Base-by-base conservation (phyloP, 768 basidiomycete genomes). In the Lactarius quietus region DNA sequence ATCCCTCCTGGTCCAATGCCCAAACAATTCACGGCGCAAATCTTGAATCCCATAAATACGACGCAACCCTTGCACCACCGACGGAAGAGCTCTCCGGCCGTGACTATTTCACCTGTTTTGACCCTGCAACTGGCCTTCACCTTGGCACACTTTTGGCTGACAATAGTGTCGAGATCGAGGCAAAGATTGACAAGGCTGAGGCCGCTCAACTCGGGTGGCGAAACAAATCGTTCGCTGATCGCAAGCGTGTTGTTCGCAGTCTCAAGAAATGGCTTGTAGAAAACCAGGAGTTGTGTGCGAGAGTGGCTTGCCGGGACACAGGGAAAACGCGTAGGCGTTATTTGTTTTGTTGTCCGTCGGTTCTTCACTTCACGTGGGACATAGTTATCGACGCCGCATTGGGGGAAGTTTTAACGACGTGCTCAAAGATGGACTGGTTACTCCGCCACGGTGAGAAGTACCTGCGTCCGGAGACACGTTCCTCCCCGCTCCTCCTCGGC, bases 361-460 rank as follows among this genome's bases (percentile, higher is more conserved):
- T 28, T 5, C 56, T 53, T 36, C 26, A 3, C 43, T 61, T 52
- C 57, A 66, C 41, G 29, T 33, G 55, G 63, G 26, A 29, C 59
- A 29, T 68, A 97, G 95, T 95, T 74, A 82, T 98, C 65, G 96
- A 98, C 71, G 95, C 95, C 36, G 89, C 92, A 2, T 81, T 99
- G 45, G 97, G 97, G 39, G 97, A 99, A 76, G 90, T 98, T 69
- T 72, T 99, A 51, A 92, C 91, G n/a, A 97, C 94, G 0, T 91
- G 92, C 72, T 90, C 92, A 14, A 99, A 99, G 75, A 80, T 98
- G 77, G 91, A 96, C 69, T 98, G 91, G 91, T 73, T 98, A 20
- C 83, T 98, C 53, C 84, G 87, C 8, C 85, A 95, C 67, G 97
- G 95, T 45, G 93, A 97, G 74, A 76, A 80, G 28, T 86, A 82